A percentile compares a stretch with the other conserved stretches of the same genome.
Evolutionary conservation across 768 basidiomycete species (phyloP).

Genomic region (Phaeotremella fagi): DNA sequence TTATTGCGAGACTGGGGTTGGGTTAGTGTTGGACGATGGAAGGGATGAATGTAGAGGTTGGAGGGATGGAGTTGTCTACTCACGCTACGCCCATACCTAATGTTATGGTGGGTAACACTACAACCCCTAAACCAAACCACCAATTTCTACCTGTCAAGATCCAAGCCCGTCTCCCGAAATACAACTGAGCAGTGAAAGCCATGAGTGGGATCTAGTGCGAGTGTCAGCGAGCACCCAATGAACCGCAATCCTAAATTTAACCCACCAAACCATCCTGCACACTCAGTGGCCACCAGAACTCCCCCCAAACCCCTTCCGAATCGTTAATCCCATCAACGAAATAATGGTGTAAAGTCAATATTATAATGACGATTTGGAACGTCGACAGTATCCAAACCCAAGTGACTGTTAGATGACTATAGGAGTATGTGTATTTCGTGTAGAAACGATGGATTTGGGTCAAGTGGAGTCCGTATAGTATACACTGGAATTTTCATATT

Average conservation of each 20-base stretch:
- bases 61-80: constrained; percentile 9
- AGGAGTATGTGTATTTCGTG: constrained; percentile 2
- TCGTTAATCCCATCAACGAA: constrained; percentile 26
- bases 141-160: constrained; percentile 20
- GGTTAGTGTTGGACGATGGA: too few species aligned
- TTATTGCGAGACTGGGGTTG: constrained; percentile 43
- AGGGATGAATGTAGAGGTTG: not conserved
- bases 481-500: constrained; percentile 3
- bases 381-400: constrained; percentile 34
- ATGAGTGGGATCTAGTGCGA: constrained; percentile 40
- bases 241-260: too few species aligned
- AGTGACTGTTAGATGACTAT: constrained; percentile 12
- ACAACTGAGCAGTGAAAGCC: constrained; percentile 38
- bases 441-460: constrained; percentile 35
- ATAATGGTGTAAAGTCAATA: constrained; percentile 28
- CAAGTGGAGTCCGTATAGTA: constrained; percentile 33
- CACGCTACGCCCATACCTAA: constrained; percentile 32
- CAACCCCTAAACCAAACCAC: constrained; percentile 25
- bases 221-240: too few species aligned
- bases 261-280: constrained; percentile 43
- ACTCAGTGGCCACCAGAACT: constrained; percentile 39
- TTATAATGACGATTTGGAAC: constrained; percentile 36
- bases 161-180: constrained; percentile 39
- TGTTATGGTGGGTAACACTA: constrained; percentile 25
- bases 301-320: constrained; percentile 30